Base-by-base conservation (phyloP, 768 basidiomycete genomes). In the Hygrocybe punicea region DNA sequence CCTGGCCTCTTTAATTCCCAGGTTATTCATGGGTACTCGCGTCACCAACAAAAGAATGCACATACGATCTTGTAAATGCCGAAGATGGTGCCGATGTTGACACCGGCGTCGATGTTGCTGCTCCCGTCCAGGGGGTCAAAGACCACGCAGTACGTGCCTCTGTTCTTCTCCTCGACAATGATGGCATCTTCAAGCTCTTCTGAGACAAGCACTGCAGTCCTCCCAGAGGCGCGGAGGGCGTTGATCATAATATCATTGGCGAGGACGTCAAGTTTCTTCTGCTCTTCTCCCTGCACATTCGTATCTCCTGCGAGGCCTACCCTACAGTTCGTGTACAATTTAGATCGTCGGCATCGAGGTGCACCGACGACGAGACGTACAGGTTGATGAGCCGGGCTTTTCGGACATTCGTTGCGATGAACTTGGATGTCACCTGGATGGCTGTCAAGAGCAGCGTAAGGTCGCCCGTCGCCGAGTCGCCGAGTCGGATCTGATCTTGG, bases 181-280 rank as follows among this genome's bases (percentile, higher is more conserved):
- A 98, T 84, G 16, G 94, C 93, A 19, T 97, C 84, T 9, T 97
- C 93, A 62, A 92, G 80, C 68, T 98, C 95, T 73, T 99, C 97
- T 16, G 93, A 95, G 60, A 99, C 93, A 63, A 99, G 88, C 13
- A 99, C 97, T 13, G 93, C 89, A 6, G 87, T 91, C 82, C 94
- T 97, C 53, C 97, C 93, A n/a, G 91, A 95, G 3, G 95, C 95
- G 40, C 92, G 84, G 34, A 99, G 83, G 47, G 95, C 88, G 67
- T 98, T 98, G 65, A 98, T 83, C 97, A 99, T 98, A 81, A 99
- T 99, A 71, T 99, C 95, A 71, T 99, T 98, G 13, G 93, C 90
- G 33, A 97, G 79, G n/a, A 97, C 87, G 67, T 97, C 95, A 53
- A 99, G 82, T 76, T 99, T 99, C 82, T 99, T 99, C 81, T 99